A percentile compares a stretch with the other conserved stretches of the same genome.
Evolutionary conservation across 2,329 filamentous ascomycete species (phyloP).

Genomic region (Exophiala xenobiotica): DNA sequence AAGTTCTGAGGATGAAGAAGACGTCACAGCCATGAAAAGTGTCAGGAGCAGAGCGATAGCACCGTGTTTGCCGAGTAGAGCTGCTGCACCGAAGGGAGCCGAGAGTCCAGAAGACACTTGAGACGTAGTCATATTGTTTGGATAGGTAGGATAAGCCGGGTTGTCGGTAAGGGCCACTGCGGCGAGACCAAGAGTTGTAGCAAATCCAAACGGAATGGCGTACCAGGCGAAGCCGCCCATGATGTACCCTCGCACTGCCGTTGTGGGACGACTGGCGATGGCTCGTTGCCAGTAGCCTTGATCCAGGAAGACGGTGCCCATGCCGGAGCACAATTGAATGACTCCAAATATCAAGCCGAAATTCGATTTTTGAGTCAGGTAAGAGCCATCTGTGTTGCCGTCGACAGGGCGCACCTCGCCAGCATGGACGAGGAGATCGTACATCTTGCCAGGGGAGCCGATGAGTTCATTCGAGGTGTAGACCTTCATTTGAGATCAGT

Average conservation of each 20-base stretch:
- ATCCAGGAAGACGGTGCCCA: slow-evolving; percentile 76
- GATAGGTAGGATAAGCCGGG: slow-evolving; percentile 43
- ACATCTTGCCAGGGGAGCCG: slow-evolving; percentile 68
- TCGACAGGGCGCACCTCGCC: slow-evolving; percentile 68
- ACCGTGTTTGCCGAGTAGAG: slow-evolving; percentile 74
- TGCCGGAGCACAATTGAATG: slow-evolving; percentile 82
- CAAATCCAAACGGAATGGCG: slow-evolving; percentile 48
- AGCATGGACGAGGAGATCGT: slow-evolving; percentile 71
- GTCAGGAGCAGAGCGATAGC: slow-evolving; percentile 74
- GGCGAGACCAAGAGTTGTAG: slow-evolving; percentile 48
- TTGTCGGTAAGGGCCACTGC: slow-evolving; percentile 44
- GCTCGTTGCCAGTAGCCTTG: slow-evolving; percentile 70
- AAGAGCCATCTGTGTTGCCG: slow-evolving; percentile 76
- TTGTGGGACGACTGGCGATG: slow-evolving; percentile 40
- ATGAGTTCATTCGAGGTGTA: slow-evolving; percentile 71
- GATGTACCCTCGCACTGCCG: slow-evolving; percentile 37
- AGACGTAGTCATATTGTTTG: slow-evolving; percentile 23
- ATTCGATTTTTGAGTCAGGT: slow-evolving; percentile 80
- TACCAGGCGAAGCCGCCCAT: slow-evolving; percentile 50
- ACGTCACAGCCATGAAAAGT: slow-evolving; percentile 87
- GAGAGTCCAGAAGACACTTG: slow-evolving; percentile 29
- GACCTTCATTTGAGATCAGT: background rate
- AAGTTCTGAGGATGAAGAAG: slow-evolving; percentile 74
- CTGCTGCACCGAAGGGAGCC: slow-evolving; percentile 63
- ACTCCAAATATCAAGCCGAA: slow-evolving; percentile 86